Evolutionary conservation across 2,329 filamentous ascomycete species (phyloP), one percentile per base, ranked within the genome.

Genomic region (Diaporthe australafricana): DNA sequence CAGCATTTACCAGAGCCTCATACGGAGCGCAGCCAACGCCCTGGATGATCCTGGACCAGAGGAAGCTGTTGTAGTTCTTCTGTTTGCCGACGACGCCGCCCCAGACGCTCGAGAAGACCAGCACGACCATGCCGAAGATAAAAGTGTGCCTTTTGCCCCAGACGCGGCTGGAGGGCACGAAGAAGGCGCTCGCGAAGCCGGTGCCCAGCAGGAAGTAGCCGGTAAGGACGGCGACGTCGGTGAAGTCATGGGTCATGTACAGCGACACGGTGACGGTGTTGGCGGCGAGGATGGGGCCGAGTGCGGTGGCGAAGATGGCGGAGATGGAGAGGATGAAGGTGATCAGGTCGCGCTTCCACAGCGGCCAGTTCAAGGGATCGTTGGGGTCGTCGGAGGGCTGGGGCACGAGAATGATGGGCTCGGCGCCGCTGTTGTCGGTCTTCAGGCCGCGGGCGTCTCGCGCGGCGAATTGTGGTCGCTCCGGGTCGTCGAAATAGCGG

Each of bases 91-190:
- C 90, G 0, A 87, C 89, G 38, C 94, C 94, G 30, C 90, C 95
- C 95, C 95, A 98, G 8, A 88, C 89, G 75, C 91, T 93, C 71
- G 92, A 93, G 53, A 88, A 85, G 52, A 97, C 88, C 77, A 97
- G 87, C 71, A 97, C 87, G 60, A 93, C 75, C 56, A 92, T 91
- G 9, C 94, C 95, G 2, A 97, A 77, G 32, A 98, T 83, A 80
- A 97, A 98, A 20, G 95, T 84, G 84, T 98, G 96, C 50, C 95
- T 89, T 82, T 98, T 98, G 48, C 96, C 96, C 93, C 94, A 98
- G 74, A 98, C 92, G 71, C 95, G 90, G 25, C 94, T 94, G 0
- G 92, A 94, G 0, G 96, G 94, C 3, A 98, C 95, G 81, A 95
- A 95, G 75, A 98, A 87, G 80, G 96, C 90, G 65, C 94, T 95